These are phyloP conservation scores for Tuber melanosporum DNA, from an alignment of 495 filamentous ascomycete species.

Conservation along the genomic window DNA sequence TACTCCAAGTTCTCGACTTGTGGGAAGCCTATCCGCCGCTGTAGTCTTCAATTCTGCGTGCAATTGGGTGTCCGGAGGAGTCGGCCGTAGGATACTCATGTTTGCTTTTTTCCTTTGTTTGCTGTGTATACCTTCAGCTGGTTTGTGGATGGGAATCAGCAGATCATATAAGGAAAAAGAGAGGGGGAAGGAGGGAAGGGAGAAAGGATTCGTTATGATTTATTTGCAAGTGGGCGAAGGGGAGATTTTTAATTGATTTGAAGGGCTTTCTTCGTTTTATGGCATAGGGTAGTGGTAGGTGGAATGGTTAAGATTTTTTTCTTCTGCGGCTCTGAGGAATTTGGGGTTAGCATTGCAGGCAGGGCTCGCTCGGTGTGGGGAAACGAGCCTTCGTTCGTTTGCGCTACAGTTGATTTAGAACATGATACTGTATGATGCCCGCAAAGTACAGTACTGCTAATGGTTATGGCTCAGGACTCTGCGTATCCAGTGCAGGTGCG, in stretches of 20 bases:
- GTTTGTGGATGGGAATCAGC: neutral
- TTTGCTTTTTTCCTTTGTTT: neutral
- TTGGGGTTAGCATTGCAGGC: neutral
- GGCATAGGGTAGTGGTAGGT: neutral
- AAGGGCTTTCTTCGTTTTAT: neutral
- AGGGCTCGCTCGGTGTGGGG: neutral
- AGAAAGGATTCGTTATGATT: neutral
- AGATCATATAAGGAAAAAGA: neutral
- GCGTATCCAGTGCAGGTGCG: neutral
- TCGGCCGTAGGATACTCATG: neutral
- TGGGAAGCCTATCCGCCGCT: slow-evolving; percentile 34
- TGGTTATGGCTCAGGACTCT: neutral
- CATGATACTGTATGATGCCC: neutral
- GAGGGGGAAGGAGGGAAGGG: neutral
- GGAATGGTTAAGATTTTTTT: neutral
- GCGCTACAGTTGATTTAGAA: neutral
- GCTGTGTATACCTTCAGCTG: neutral
- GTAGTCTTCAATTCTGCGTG: slow-evolving; percentile 13
- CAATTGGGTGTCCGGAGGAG: neutral
- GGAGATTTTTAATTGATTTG: neutral
- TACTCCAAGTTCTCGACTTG: slow-evolving; percentile 37
- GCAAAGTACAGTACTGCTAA: neutral
- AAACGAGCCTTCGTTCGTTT: neutral
- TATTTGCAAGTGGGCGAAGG: neutral
- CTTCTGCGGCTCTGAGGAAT: neutral